Evolutionary conservation across 805 yeast genomes (phyloP), one percentile per base, ranked within the genome.

Genomic region (Wickerhamiella sorbophila): DNA sequence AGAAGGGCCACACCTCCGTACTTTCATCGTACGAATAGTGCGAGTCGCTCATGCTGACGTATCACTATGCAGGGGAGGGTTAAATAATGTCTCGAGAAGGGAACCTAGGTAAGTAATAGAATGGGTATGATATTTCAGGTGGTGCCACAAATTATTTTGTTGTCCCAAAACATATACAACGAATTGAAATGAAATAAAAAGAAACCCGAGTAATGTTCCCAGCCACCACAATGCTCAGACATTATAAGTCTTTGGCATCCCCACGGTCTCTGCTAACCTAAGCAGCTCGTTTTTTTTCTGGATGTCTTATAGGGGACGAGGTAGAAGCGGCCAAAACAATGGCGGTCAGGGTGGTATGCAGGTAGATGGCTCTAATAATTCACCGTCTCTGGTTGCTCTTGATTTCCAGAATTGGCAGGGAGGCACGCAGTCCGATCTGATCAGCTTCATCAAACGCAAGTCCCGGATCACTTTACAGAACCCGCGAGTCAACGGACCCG

Each of bases 1-100:
- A 87, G 58, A 78, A 85, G 33, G 96, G 96, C 95, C 95, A 86
- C 1, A 91, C 84, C 53, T 83, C 91, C 39, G 87, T 77, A 47
- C 75, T 75, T 58, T 86, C 95, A 64, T 86, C 96, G 60, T 86
- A 86, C 33, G 77, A 75, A 60, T 80, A 81, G 53, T 78, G 61
- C 38, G 75, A 60, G 50, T 69, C 71, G 42, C 72, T 65, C 74
- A 70, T 70, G 35, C 29, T 50, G 49, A 20, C 33, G 40, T 29
- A 21, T 18, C 21, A 16, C 10, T 24, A 24, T 24, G 12, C 29
- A 12, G 29, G 29, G 12, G n/a, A n/a, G n/a, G n/a, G n/a, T n/a
- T n/a, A n/a, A n/a, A n/a, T n/a, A n/a, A n/a, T n/a, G n/a, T n/a
- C n/a, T n/a, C n/a, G n/a, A n/a, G n/a, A n/a, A n/a, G n/a, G n/a